Conservation (phyloP, 2,329 filamentous ascomycete genomes). For the Penicillium sp. region DNA sequence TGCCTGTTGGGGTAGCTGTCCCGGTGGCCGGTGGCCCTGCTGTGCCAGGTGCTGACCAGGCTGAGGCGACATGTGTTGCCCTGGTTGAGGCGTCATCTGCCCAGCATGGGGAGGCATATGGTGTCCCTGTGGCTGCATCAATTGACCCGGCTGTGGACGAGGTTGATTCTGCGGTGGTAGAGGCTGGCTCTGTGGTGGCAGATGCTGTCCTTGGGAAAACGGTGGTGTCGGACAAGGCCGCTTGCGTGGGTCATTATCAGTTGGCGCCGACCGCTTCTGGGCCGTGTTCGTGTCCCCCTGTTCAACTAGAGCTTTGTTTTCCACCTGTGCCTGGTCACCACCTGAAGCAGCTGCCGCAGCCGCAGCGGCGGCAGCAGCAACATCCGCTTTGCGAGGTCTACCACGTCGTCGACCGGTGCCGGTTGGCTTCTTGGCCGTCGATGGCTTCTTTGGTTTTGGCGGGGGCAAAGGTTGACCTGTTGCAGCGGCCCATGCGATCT, state of each 20-base stretch:
- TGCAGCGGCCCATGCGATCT: slow-evolving; percentile 20
- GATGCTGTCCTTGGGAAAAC: slow-evolving; percentile 14
- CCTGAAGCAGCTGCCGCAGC: slow-evolving; percentile 21
- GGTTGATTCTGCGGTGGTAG: not conserved
- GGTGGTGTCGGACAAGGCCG: slow-evolving; percentile 19
- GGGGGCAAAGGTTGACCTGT: slow-evolving; percentile 19
- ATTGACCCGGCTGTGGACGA: not conserved
- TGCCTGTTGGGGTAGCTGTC: slow-evolving; percentile 8
- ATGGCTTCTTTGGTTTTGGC: slow-evolving; percentile 23
- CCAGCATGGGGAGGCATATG: slow-evolving; percentile 9
- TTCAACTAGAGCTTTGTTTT: slow-evolving; percentile 5
- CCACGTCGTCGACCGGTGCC: slow-evolving; percentile 34
- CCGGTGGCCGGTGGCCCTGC: not conserved
- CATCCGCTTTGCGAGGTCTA: slow-evolving; percentile 33
- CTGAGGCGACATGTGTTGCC: slow-evolving; percentile 10
- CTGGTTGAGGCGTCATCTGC: slow-evolving; percentile 10
- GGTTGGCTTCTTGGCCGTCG: slow-evolving; percentile 17
- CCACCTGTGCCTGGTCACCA: slow-evolving; percentile 15
- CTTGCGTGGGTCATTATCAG: slow-evolving; percentile 17
- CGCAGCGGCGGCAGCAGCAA: slow-evolving; percentile 22
- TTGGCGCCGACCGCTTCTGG: slow-evolving; percentile 9
- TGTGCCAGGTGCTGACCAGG: slow-evolving; percentile 14
- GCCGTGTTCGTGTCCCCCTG: slow-evolving; percentile 6
- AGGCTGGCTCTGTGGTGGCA: slow-evolving; percentile 3
- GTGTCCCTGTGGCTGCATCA: slow-evolving; percentile 5